Percentiles rank a stretch among this genome's conserved stretches.
Evolutionary conservation across 352 stramenopile species (phyloP).

Genomic region (Pythium phragmiticola): DNA sequence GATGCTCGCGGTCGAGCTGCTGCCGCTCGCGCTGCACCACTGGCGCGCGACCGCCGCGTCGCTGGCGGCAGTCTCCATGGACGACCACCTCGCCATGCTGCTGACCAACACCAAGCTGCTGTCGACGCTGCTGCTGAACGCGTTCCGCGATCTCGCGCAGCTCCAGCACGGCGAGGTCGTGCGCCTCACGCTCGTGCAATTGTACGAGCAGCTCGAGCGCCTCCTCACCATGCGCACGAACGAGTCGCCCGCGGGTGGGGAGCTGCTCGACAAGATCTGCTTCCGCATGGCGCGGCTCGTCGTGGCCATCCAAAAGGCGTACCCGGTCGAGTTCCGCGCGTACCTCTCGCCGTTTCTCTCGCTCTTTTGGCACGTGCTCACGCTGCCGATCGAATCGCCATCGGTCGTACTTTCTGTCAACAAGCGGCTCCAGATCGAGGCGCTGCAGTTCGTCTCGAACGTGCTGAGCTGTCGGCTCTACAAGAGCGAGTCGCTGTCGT

Average conservation of each 20-base stretch:
- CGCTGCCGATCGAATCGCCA: constrained; percentile 20
- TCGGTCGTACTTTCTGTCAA: background rate
- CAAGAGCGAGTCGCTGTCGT: constrained; percentile 64
- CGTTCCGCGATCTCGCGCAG: constrained; percentile 58
- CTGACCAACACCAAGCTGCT: constrained; percentile 65
- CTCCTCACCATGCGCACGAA: constrained; percentile 39
- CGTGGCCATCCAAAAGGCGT: constrained; percentile 71
- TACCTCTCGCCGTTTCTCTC: constrained; percentile 66
- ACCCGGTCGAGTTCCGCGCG: constrained; percentile 82
- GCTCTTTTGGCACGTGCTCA: constrained; percentile 66
- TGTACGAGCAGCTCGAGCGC: constrained; percentile 72
- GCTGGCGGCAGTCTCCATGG: background rate
- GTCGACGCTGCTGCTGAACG: constrained; percentile 64
- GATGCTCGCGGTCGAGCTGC: constrained; percentile 59
- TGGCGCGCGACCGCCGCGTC: constrained; percentile 33
- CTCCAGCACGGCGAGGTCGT: constrained; percentile 61
- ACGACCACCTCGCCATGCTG: constrained; percentile 39
- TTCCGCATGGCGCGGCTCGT: constrained; percentile 62
- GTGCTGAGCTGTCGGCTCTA: constrained; percentile 81
- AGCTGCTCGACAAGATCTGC: constrained; percentile 60
- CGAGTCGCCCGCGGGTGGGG: background rate
- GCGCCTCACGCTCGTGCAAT: constrained; percentile 53
- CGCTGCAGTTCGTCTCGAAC: constrained; percentile 80
- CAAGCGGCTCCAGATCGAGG: constrained; percentile 59
- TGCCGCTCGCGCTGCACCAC: constrained; percentile 59